These are phyloP conservation scores for Hirschfeldia incana DNA, from an alignment of 345 rosid genomes.

Conservation along the genomic window DNA sequence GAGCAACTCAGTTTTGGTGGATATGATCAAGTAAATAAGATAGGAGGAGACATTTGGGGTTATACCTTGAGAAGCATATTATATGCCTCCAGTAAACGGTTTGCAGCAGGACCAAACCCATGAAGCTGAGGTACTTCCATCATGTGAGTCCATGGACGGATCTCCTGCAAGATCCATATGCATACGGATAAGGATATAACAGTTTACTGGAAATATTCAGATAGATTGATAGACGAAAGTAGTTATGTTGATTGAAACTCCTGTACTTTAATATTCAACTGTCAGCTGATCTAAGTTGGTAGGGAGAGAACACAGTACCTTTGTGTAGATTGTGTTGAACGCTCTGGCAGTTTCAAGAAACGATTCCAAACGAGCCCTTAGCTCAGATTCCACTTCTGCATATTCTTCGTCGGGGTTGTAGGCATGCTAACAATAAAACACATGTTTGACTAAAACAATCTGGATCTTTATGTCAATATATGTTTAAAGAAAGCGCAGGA, in stretches of 20 bases:
- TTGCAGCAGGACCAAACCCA: conserved; percentile 98
- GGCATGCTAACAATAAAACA: conserved; percentile 56
- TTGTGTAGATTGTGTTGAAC: conserved; percentile 88
- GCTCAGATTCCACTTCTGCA: conserved; percentile 78
- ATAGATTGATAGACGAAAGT: no score
- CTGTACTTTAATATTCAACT: background rate
- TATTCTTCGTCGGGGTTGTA: conserved; percentile 98
- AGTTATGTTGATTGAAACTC: no score
- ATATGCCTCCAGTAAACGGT: conserved; percentile 94
- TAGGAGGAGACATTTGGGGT: conserved; percentile 8
- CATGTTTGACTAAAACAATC: background rate
- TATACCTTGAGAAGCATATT: conserved; percentile 92
- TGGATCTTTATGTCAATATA: background rate
- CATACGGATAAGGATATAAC: background rate
- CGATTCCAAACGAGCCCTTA: conserved; percentile 77
- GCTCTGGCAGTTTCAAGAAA: conserved; percentile 93
- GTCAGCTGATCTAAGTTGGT: background rate
- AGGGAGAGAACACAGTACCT: conserved; percentile 50
- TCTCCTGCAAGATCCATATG: conserved; percentile 52
- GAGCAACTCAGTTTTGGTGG: conserved; percentile 4
- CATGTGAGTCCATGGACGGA: conserved; percentile 99
- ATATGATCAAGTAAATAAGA: background rate
- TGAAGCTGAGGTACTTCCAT: conserved; percentile 99
- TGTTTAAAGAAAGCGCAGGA: background rate
- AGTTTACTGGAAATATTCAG: no score